A percentile compares a stretch with the other conserved stretches of the same genome.
phyloP scores from a whole-genome alignment of 768 basidiomycete species.

The Suillus spraguei region DNA sequence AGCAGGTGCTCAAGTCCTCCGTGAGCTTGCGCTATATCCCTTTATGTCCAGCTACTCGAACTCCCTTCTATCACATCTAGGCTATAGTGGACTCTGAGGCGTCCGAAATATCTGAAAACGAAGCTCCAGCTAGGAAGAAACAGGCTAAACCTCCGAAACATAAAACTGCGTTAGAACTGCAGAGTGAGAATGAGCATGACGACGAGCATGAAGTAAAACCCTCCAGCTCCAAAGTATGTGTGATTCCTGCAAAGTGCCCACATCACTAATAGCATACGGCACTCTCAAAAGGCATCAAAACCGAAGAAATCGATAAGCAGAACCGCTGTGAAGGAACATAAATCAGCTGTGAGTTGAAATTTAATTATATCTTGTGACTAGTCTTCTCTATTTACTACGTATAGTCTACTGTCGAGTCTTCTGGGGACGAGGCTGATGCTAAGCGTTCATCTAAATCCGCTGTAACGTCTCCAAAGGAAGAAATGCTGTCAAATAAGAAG shows the following conservation, averaged over 20 bases:
- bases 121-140: background rate
- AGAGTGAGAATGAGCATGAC: background rate
- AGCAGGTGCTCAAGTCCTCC: conserved; percentile 4
- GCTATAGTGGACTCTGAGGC: conserved; percentile 2
- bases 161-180: background rate
- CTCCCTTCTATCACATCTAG: background rate
- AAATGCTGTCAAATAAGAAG: conserved; percentile 5
- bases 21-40: background rate
- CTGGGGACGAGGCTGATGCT: conserved; percentile 27
- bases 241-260: background rate
- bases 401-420: conserved; percentile 32
- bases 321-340: conserved; percentile 7
- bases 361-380: background rate
- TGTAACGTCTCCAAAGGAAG: conserved; percentile 15
- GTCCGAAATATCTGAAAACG: conserved; percentile 1
- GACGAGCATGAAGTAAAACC: background rate
- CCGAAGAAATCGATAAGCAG: background rate
- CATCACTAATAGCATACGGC: background rate
- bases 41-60: background rate
- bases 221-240: background rate
- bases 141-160: background rate
- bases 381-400: background rate
- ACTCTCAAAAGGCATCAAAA: background rate
- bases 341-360: conserved; percentile 10
- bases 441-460: background rate